Evolutionary conservation across 495 filamentous ascomycete species (phyloP).

Genomic region (Xanthoparmelia taractica): DNA sequence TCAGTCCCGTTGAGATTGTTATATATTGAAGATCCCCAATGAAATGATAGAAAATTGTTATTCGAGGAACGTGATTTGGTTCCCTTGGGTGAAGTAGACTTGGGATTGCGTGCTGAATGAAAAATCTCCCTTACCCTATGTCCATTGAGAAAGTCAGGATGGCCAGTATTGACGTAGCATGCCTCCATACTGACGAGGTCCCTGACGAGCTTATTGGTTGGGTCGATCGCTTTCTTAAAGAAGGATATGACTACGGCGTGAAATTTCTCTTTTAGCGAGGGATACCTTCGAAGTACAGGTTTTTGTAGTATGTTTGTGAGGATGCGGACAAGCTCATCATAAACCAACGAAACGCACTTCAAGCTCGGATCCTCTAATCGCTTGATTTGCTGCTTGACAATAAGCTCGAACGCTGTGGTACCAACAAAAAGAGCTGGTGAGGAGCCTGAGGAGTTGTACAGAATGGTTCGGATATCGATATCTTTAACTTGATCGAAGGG

Average conservation of each 20-base stretch:
- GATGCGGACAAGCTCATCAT: conserved; percentile 96
- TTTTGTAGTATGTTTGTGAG: conserved; percentile 83
- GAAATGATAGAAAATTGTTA: neutral
- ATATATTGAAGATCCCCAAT: neutral
- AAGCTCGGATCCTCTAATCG: conserved; percentile 91
- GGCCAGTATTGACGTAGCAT: conserved; percentile 96
- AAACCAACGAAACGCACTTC: conserved; percentile 94
- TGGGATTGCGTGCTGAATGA: neutral
- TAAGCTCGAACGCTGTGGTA: conserved; percentile 93
- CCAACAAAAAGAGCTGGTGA: conserved; percentile 97
- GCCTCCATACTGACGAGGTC: conserved; percentile 94
- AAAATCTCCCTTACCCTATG: conserved; percentile 54
- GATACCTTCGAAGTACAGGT: conserved; percentile 85
- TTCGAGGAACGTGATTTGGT: neutral
- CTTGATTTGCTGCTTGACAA: conserved; percentile 98
- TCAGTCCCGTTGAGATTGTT: conserved; percentile 2
- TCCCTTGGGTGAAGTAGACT: neutral
- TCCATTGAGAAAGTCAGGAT: conserved; percentile 96
- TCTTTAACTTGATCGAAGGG: conserved; percentile 98
- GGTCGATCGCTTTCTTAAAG: conserved; percentile 96
- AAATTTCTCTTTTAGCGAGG: conserved; percentile 90
- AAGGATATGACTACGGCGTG: conserved; percentile 89
- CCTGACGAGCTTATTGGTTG: conserved; percentile 91
- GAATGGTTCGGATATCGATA: conserved; percentile 90
- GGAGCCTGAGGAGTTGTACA: conserved; percentile 97